Percentiles rank a stretch among this genome's conserved stretches.
These are phyloP conservation scores for Hypericum androsaemum DNA, from an alignment of 345 rosid genomes.

Conservation along the genomic window DNA sequence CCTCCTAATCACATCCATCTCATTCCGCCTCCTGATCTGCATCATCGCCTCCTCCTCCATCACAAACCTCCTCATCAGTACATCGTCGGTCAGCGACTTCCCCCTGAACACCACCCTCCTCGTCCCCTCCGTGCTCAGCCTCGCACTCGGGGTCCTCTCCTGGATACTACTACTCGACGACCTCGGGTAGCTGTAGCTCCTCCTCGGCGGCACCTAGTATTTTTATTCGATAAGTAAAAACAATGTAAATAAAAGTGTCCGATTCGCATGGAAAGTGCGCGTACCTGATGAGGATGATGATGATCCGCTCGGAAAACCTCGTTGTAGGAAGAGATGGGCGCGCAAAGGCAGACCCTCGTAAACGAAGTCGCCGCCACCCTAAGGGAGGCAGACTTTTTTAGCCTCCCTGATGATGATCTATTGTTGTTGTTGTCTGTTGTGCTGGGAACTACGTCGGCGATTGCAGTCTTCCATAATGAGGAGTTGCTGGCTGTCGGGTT, in stretches of 20 bases:
- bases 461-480: constrained; percentile 33
- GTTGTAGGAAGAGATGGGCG: constrained; percentile 78
- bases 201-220: constrained; percentile 46
- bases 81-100: constrained; percentile 77
- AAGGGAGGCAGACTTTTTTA: constrained; percentile 65
- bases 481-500: constrained; percentile 12
- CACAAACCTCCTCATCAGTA: constrained; percentile 86
- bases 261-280: too few species aligned
- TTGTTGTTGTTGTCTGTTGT: background rate
- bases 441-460: constrained; percentile 6
- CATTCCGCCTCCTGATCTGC: constrained; percentile 69
- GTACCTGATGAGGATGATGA: too few species aligned
- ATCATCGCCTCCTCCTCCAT: constrained; percentile 87
- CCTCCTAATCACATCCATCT: constrained; percentile 73
- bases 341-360: constrained; percentile 83
- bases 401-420: constrained; percentile 26
- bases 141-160: constrained; percentile 19
- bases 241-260: too few species aligned
- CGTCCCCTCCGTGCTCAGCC: constrained; percentile 47
- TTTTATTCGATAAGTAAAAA: too few species aligned
- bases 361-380: constrained; percentile 74
- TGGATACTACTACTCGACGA: constrained; percentile 35
- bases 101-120: constrained; percentile 64
- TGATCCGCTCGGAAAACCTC: constrained; percentile 58
- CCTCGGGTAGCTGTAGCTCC: constrained; percentile 84